Evolutionary conservation across 208 protist species (phyloP), one percentile per base, ranked within the genome.

Genomic region (Endotrypanum monterogeii): DNA sequence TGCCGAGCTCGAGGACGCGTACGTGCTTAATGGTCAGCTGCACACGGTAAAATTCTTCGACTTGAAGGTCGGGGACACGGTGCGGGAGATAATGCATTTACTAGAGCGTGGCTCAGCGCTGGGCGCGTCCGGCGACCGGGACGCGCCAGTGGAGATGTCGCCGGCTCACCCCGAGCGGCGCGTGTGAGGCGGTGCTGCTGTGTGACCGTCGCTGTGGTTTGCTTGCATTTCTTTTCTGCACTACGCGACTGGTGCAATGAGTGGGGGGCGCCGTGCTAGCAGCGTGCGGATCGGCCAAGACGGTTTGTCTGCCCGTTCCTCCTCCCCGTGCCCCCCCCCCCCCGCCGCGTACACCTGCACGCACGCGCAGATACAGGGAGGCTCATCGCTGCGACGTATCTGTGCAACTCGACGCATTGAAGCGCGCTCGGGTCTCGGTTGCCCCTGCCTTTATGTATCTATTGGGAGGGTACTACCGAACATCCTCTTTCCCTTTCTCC

Each of bases 21-120:
- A 82, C 28, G 78, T 86, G 48, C 81, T 96, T 7, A 90, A 94
- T 57, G 67, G 86, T 46, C 90, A 96, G 76, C 82, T 96, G 54
- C 92, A 95, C 82, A 94, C 89, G 14, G 79, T 94, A 28, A 96
- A 96, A 72, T 94, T 96, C 66, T 87, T 94, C 68, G 92, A 96
- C 71, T 58, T 94, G 55, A 94, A 94, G 79, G 79, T 96, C 46
- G 92, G 92, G 28, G 92, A 96, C 71, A 89, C 89, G 25, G 83
- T 94, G 67, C 74, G 86, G 25, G 92, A 96, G 70, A 91, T 96
- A 39, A 58, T 96, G 78, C 81, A 89, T 50, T 54, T 91, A 16
- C 66, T 92, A 48, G 79, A 91, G 77, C 87, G 86, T 9, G 83
- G 89, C 37, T 83, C 86, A 1, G 84, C 80, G 12, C 58, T 35